Evolutionary conservation across 352 stramenopile species (phyloP).

Genomic region (Pythium apleroticum): DNA sequence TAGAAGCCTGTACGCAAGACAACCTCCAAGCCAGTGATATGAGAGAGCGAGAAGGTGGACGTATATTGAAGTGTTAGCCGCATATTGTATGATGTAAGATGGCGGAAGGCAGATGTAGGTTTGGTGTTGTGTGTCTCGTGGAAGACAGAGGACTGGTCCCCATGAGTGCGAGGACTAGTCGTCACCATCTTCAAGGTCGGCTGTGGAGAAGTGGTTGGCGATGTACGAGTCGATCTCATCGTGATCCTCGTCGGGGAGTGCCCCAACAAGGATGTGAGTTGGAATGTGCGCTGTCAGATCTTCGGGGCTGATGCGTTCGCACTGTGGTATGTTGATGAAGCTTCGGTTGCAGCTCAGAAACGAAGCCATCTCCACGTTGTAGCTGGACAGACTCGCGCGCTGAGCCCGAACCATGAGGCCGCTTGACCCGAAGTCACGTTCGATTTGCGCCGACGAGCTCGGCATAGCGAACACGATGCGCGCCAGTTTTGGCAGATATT

Average conservation of each 20-base stretch:
- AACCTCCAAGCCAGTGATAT: too few species aligned
- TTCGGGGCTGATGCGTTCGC: neutral
- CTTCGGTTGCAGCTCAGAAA: constrained; percentile 7
- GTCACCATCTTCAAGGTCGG: neutral
- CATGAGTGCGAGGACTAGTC: too few species aligned
- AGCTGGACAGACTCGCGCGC: neutral
- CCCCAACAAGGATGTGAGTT: neutral
- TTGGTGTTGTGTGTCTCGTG: too few species aligned
- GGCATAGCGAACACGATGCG: constrained; percentile 8
- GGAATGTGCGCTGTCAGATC: constrained; percentile 3
- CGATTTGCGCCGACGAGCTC: constrained; percentile 14
- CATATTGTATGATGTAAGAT: too few species aligned
- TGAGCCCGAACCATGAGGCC: neutral
- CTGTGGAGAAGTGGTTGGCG: neutral
- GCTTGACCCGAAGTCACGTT: constrained; percentile 13
- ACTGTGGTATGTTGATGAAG: constrained; percentile 9
- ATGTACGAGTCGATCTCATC: neutral
- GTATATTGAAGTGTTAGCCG: too few species aligned
- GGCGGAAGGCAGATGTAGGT: too few species aligned
- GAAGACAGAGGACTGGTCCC: too few species aligned
- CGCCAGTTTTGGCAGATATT: constrained; percentile 3
- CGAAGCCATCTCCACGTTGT: constrained; percentile 11
- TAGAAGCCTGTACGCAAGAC: too few species aligned
- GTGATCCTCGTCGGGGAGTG: neutral
- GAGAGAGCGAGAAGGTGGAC: too few species aligned